Evolutionary conservation across 2,329 filamentous ascomycete genomes (phyloP), one percentile per base, ranked within the genome.

Genomic region (Epichloe hybrida): DNA sequence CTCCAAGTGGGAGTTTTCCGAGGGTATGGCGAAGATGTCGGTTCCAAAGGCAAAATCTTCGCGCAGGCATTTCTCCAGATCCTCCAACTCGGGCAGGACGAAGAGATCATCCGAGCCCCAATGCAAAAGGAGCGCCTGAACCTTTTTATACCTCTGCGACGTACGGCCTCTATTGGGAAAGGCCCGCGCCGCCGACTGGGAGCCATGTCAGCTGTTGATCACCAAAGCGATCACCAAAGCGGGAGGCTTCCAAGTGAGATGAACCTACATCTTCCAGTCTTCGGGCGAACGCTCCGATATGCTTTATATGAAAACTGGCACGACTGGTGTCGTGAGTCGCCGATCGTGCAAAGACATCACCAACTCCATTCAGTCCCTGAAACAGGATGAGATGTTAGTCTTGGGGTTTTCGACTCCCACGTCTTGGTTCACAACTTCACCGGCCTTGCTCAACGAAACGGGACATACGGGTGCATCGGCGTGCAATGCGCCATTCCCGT

Each of bases 101-200:
- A 80, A 78, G 8, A 80, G 63, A 51, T 80, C 77, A 54, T 80
- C 77, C 2, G 69, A 75, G 46, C 71, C 72, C 77, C 77, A 80
- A 60, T 80, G 75, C 23, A 80, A 63, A 39, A 80, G 65, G 17
- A 80, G 64, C 3, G 71, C 71, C 50, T 77, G 71, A 3, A 80
- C 76, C 49, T 76, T 77, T 52, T 66, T 71, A 62, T 80, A 81
- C 51, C 77, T 69, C 55, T 77, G 76, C 9, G 73, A 72, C 6
- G 71, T 61, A 50, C 69, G 68, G 37, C 75, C 75, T 43, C 69
- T 70, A 57, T 80, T 80, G 6, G 77, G 77, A 59, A 80, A 80
- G 20, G 75, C 75, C 55, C 75, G 69, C 37, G 67, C 65, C 39
- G 75, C 76, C 39, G 76, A 79, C 75, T 78, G 57, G 27, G 44